phyloP scores from a whole-genome alignment of 2,329 filamentous ascomycete genomes.

The Fusarium haematococcum region DNA sequence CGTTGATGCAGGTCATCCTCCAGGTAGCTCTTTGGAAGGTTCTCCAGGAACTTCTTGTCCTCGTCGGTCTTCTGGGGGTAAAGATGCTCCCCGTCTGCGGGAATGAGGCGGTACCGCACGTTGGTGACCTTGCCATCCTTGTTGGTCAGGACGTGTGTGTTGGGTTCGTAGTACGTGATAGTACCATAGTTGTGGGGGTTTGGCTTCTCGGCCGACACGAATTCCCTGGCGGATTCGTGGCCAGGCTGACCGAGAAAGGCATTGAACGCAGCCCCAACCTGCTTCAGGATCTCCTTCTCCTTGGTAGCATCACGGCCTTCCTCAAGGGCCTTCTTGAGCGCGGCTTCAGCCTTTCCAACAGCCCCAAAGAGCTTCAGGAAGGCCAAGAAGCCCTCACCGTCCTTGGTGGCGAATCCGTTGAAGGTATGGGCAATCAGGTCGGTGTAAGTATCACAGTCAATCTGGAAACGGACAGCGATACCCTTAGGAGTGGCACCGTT shows the following conservation, averaged over 20 bases:
- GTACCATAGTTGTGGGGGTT: slow-evolving; percentile 28
- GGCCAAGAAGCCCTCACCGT: slow-evolving; percentile 10
- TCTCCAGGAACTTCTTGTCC: neutral
- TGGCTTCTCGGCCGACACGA: slow-evolving; percentile 18
- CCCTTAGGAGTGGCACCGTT: slow-evolving; percentile 27
- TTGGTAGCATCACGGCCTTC: slow-evolving; percentile 2
- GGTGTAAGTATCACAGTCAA: slow-evolving; percentile 20
- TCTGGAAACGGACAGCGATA: slow-evolving; percentile 22
- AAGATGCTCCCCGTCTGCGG: slow-evolving; percentile 9
- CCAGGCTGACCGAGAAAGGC: neutral
- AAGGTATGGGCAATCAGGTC: slow-evolving; percentile 25
- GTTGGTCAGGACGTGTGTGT: slow-evolving; percentile 25
- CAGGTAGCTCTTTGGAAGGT: slow-evolving; percentile 15
- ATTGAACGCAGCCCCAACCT: neutral
- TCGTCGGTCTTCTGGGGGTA: slow-evolving; percentile 6
- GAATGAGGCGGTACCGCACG: slow-evolving; percentile 19
- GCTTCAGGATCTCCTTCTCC: neutral
- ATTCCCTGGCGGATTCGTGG: neutral
- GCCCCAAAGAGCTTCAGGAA: slow-evolving; percentile 20
- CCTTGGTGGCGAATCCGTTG: slow-evolving; percentile 14
- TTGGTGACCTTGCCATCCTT: slow-evolving; percentile 12
- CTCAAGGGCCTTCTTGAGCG: neutral
- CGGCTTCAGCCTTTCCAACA: neutral
- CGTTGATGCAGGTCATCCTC: slow-evolving; percentile 15
- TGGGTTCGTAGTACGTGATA: slow-evolving; percentile 27